Percentiles rank a stretch among this genome's conserved stretches.
Evolutionary conservation across 75 land plant genomes (phyloP).

Genomic region (Azolla pinnata): DNA sequence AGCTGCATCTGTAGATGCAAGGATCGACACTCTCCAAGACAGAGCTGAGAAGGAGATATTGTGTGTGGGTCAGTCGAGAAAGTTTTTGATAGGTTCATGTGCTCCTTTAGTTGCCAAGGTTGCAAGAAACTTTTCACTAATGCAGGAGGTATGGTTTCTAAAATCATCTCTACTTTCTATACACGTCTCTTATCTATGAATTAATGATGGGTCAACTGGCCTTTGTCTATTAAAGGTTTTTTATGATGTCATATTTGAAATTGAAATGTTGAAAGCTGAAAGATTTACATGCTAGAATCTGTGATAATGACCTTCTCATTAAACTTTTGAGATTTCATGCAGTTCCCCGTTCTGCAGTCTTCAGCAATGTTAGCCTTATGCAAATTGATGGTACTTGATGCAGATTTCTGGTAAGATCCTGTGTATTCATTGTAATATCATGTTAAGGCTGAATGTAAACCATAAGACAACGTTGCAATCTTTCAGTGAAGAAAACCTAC

Average conservation of each 20-base stretch:
- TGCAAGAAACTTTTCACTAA: conserved; percentile 56
- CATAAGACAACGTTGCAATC: no score
- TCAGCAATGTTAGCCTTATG: conserved; percentile 86
- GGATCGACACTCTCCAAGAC: conserved; percentile 62
- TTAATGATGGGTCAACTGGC: no score
- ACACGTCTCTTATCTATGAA: no score
- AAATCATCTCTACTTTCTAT: background rate
- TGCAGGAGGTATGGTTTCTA: conserved; percentile 61
- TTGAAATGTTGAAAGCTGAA: no score
- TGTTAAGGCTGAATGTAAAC: no score
- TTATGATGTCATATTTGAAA: no score
- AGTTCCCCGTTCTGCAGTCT: conserved; percentile 82
- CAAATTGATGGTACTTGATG: conserved; percentile 91
- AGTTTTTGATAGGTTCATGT: conserved; percentile 66
- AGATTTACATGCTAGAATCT: no score
- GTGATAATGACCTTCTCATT: background rate
- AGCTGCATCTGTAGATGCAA: conserved; percentile 79
- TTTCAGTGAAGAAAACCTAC: conserved; percentile 78
- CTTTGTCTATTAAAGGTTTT: no score
- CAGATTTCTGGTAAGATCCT: conserved; percentile 69
- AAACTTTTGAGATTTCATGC: background rate
- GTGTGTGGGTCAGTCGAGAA: conserved; percentile 38
- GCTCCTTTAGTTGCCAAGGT: conserved; percentile 82
- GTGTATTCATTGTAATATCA: no score
- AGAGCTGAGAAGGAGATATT: conserved; percentile 84